Percentiles rank a stretch among this genome's conserved stretches.
Conservation (phyloP, 192 early-diverging fungal genomes). For the Backusella liffmaniae region DNA sequence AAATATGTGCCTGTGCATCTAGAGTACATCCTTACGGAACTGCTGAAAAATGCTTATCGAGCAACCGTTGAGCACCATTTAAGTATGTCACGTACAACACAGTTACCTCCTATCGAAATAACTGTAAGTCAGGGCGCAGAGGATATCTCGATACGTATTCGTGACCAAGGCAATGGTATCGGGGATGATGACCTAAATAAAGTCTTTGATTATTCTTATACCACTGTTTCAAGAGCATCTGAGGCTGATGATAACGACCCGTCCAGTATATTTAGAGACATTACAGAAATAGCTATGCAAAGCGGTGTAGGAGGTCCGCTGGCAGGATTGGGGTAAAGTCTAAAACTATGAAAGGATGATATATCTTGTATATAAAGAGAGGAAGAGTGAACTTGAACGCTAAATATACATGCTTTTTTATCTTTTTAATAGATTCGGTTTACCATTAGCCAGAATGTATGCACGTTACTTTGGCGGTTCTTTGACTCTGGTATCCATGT, state of each 20-base stretch:
- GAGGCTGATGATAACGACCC: constrained; percentile 41
- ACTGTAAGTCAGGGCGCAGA: constrained; percentile 76
- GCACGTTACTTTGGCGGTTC: constrained; percentile 93
- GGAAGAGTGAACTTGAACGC: not conserved
- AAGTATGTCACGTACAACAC: constrained; percentile 33
- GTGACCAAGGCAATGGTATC: constrained; percentile 93
- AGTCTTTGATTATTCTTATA: constrained; percentile 93
- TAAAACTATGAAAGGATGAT: not conserved
- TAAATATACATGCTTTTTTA: not conserved
- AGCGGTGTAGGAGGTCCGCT: constrained; percentile 91
- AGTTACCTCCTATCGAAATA: constrained; percentile 80
- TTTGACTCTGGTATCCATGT: constrained; percentile 77
- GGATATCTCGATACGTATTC: constrained; percentile 81
- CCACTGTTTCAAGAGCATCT: constrained; percentile 74
- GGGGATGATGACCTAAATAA: constrained; percentile 66
- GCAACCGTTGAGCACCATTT: constrained; percentile 78
- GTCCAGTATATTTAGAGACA: constrained; percentile 67
- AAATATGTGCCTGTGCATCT: constrained; percentile 90
- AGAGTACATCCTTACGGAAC: constrained; percentile 90
- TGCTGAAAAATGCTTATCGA: constrained; percentile 86
- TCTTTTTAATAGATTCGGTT: constrained; percentile 46
- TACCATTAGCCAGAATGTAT: constrained; percentile 87
- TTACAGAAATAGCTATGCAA: constrained; percentile 80
- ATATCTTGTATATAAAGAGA: not conserved
- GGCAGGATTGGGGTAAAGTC: constrained; percentile 62